Evolutionary conservation across 139 green algal genomes (phyloP), one percentile per base, ranked within the genome.

Genomic region (Parachlorella kessleri): DNA sequence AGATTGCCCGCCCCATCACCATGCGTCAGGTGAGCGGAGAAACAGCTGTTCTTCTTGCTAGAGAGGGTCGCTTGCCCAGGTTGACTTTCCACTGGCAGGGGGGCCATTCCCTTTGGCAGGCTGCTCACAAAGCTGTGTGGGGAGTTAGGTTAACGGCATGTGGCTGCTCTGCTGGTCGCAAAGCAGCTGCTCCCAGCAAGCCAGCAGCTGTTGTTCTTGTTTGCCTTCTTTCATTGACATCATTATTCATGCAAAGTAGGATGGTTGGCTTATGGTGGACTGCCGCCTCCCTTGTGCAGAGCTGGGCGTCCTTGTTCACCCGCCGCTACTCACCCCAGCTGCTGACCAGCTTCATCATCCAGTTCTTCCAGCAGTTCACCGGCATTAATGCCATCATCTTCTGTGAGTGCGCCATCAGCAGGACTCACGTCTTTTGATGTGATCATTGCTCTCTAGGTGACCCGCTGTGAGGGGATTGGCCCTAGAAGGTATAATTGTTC

Each of bases 341-440:
- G 41, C 53, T 85, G 32, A 90, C 87, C 33, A 73, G 72, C 33
- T 72, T 89, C 14, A 8, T 86, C 30, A 82, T 94, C 32, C 83
- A 80, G 21, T 71, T 90, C 35, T 91, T 94, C 83, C 89, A 94
- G 81, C 90, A 94, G 83, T 55, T 93, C 38, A 90, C 84, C 26
- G 86, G 83, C 74, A 84, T 81, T 39, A 84, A 85, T 76, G 75
- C 85, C 48, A 84, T 90, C 55, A n/a, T 91, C 30, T 91, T 91
- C 73, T 91, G 10, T 59, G 48, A 10, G 10, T 59, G 48, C 48
- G n/a, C n/a, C n/a, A n/a, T n/a, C n/a, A n/a, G n/a, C n/a, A 36
- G 32, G 30, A 9, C 66, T 7, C 66, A n/a, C 30, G 21, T 8
- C 30, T 33, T 18, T 8, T 72, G 66, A 6, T 72, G 10, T n/a